A percentile compares a stretch with the other conserved stretches of the same genome.
Evolutionary conservation across 163 green algal genomes (phyloP).

Genomic region (Volvox carteri): DNA sequence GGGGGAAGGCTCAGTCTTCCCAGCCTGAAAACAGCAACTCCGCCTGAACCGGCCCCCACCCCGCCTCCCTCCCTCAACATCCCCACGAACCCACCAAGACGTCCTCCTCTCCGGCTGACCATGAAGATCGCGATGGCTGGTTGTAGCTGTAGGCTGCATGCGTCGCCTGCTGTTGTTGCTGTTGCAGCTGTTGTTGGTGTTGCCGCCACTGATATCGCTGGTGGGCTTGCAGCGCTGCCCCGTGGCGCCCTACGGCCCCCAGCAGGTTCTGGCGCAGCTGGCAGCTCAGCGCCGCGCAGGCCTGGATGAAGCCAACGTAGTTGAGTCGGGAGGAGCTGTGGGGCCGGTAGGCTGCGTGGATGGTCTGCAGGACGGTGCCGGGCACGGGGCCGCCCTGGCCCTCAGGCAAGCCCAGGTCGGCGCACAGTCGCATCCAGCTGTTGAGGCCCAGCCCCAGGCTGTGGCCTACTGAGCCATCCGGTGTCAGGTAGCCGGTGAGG

Average conservation of each 20-base stretch:
- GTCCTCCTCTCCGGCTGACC: background rate
- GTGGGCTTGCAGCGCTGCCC: background rate
- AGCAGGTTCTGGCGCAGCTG: constrained; percentile 17
- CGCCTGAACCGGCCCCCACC: too few relatives aligned
- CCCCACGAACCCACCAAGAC: background rate
- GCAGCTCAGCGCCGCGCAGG: constrained; percentile 21
- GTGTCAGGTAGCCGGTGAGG: background rate
- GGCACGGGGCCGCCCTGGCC: constrained; percentile 23
- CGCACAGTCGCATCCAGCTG: constrained; percentile 43
- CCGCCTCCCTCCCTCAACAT: too few relatives aligned
- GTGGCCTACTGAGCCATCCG: background rate
- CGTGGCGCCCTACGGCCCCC: background rate
- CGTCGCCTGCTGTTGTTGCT: constrained; percentile 16
- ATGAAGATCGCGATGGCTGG: background rate
- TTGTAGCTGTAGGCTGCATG: background rate
- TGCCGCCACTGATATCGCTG: constrained; percentile 21
- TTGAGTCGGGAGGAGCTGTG: background rate
- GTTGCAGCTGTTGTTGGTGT: constrained; percentile 9
- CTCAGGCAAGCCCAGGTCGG: constrained; percentile 5
- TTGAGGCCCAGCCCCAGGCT: background rate
- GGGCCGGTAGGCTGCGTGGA: constrained; percentile 25
- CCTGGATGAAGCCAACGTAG: constrained; percentile 48
- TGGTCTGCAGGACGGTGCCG: constrained; percentile 19
- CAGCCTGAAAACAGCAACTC: too few relatives aligned
- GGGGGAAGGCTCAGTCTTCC: too few relatives aligned